Evolutionary conservation across 768 basidiomycete genomes (phyloP), one percentile per base, ranked within the genome.

Genomic region (Leccinum rimulosum): DNA sequence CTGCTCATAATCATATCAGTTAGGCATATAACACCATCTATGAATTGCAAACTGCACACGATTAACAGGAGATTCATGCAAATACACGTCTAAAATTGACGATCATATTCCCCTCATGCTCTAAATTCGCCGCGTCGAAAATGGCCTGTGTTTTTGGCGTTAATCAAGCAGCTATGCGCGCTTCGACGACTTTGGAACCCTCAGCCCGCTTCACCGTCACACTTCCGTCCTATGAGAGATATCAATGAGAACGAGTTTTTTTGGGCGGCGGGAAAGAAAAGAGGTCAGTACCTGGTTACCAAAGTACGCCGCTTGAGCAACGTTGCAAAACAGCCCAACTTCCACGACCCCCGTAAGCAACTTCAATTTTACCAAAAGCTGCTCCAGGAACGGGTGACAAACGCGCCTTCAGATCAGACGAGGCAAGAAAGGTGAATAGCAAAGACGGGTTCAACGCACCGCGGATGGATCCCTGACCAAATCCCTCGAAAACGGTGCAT

Each of bases 341-440:
- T 99, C 97, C n/a, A 98, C 93, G 25, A 98, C 93, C 50, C 97
- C 97, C 3, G 96, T 98, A 60, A 98, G 80, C 82, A 96, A 84
- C 79, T 98, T 98, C 69, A 98, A 89, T 60, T 82, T 79, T 15
- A 78, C 73, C 76, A 96, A 76, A 17, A 98, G 79, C 91, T 95
- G 69, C 12, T 30, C 52, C 36, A 14, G 11, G 19, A 1, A 28
- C 14, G 22, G 9, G 33, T 35, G 11, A 27, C 27, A 25, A 27
- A 35, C 6, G 1, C 6, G 4, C 14, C 10, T 27, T 12, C 30
- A 22, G 1, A 36, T 62, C 30, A 61, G 50, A 38, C 31, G 9
- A 28, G 0, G 11, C 55, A 31, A 62, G 33, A 27, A 17, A 15
- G 12, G 35, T 10, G 31, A 8, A n/a, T 17, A 17, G 15, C 22